Evolutionary conservation across 257 asterid species (phyloP).

Genomic region (Solanum boliviense): DNA sequence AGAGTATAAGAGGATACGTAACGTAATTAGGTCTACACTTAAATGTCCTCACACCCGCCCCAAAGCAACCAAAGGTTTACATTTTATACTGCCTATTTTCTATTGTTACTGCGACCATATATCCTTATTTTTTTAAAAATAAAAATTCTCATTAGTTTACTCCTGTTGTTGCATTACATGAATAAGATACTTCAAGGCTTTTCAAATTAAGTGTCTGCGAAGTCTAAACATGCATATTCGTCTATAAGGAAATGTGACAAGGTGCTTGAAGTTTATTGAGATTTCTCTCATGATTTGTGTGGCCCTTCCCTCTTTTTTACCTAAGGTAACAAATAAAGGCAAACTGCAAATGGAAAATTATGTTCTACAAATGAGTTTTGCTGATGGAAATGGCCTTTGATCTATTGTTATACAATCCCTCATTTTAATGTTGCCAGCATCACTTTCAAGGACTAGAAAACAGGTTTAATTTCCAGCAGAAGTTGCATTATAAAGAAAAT

Average conservation of each 20-base stretch:
- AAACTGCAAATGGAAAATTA: background rate
- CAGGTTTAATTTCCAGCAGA: background rate
- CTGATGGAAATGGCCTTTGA: background rate
- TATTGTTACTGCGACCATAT: background rate
- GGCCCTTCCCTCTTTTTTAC: background rate
- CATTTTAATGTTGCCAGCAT: background rate
- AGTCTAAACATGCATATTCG: background rate
- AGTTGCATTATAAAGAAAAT: background rate
- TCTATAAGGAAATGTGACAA: background rate
- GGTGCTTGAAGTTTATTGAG: background rate
- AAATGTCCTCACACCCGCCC: background rate
- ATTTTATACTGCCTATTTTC: background rate
- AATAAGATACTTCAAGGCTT: background rate
- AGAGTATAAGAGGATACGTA: no score
- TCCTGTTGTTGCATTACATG: background rate
- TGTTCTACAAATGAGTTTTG: background rate
- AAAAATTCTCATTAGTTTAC: background rate
- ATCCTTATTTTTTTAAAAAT: background rate
- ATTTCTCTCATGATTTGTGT: background rate
- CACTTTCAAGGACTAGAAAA: background rate
- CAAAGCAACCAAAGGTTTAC: background rate
- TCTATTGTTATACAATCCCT: background rate
- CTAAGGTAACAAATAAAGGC: background rate
- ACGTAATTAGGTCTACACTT: no score
- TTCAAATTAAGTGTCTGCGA: background rate